phyloP scores from a whole-genome alignment of 2,329 filamentous ascomycete species.

The Escovopsis sp. region DNA sequence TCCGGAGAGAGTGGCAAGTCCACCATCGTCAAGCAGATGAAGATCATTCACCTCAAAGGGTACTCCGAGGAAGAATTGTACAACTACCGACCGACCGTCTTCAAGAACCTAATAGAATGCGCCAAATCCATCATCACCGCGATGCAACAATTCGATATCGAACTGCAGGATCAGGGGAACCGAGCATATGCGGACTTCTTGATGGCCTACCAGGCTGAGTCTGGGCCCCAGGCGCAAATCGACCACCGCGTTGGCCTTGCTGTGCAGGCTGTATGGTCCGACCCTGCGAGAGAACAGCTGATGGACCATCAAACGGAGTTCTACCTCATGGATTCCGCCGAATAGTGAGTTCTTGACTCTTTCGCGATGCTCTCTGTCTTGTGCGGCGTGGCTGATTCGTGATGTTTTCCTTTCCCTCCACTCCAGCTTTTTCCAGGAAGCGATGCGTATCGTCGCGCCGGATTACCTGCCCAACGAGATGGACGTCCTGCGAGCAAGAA shows the following conservation, averaged over 20 bases:
- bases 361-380: not conserved
- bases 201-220: slow-evolving; percentile 75
- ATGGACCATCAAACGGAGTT: slow-evolving; percentile 96
- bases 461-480: slow-evolving; percentile 89
- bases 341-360: slow-evolving; percentile 56
- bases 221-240: slow-evolving; percentile 74
- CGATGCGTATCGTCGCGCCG: slow-evolving; percentile 63
- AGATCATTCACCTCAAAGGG: slow-evolving; percentile 97
- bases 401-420: too few relatives aligned
- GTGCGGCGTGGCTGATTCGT: not conserved
- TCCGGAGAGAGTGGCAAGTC: slow-evolving; percentile 98
- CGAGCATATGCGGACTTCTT: slow-evolving; percentile 65
- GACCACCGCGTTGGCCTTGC: slow-evolving; percentile 70
- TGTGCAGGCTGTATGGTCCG: slow-evolving; percentile 77
- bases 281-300: slow-evolving; percentile 65
- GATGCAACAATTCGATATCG: slow-evolving; percentile 82
- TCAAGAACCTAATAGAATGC: slow-evolving; percentile 96
- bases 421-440: slow-evolving; percentile 86
- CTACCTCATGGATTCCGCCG: slow-evolving; percentile 97
- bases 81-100: slow-evolving; percentile 90
- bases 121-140: slow-evolving; percentile 84
- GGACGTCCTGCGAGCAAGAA: slow-evolving; percentile 87
- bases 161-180: slow-evolving; percentile 58
- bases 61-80: slow-evolving; percentile 89
- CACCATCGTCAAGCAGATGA: slow-evolving; percentile 99